phyloP scores from a whole-genome alignment of 2,329 filamentous ascomycete species.

The Aureobasidium sp. region DNA sequence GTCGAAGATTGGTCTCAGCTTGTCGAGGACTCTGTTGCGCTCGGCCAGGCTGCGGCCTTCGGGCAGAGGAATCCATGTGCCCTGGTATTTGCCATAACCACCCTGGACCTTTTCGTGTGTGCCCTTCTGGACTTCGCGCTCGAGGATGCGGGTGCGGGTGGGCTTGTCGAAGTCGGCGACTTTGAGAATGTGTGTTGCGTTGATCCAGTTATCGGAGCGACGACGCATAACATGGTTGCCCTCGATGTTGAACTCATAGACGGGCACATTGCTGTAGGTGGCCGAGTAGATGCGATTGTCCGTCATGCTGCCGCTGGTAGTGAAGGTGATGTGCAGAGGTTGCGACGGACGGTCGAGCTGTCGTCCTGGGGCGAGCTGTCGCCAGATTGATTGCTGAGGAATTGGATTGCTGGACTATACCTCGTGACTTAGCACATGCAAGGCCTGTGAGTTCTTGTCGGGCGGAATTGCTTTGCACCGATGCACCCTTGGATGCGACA shows the following conservation, averaged over 20 bases:
- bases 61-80: constrained; percentile 90
- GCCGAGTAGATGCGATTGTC: constrained; percentile 48
- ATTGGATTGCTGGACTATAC: not conserved
- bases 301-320: constrained; percentile 11
- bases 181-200: constrained; percentile 98
- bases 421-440: not conserved
- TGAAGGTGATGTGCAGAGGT: not conserved
- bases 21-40: constrained; percentile 78
- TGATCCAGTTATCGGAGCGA: constrained; percentile 92
- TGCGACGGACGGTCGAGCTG: not conserved
- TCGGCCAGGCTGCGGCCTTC: constrained; percentile 74
- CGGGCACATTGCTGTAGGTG: constrained; percentile 64
- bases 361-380: not conserved
- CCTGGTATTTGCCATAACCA: constrained; percentile 97
- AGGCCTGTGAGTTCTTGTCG: not conserved
- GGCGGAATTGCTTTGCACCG: not conserved
- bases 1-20: constrained; percentile 80
- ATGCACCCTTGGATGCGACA: not conserved
- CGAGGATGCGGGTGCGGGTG: constrained; percentile 84
- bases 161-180: constrained; percentile 97
- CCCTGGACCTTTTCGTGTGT: constrained; percentile 96
- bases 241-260: constrained; percentile 86
- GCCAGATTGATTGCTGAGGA: not conserved
- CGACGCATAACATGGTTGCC: constrained; percentile 93
- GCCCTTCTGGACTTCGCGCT: constrained; percentile 94